phyloP scores from a whole-genome alignment of 805 yeast genomes.

The Vanderwaltozyma yarrowii region DNA sequence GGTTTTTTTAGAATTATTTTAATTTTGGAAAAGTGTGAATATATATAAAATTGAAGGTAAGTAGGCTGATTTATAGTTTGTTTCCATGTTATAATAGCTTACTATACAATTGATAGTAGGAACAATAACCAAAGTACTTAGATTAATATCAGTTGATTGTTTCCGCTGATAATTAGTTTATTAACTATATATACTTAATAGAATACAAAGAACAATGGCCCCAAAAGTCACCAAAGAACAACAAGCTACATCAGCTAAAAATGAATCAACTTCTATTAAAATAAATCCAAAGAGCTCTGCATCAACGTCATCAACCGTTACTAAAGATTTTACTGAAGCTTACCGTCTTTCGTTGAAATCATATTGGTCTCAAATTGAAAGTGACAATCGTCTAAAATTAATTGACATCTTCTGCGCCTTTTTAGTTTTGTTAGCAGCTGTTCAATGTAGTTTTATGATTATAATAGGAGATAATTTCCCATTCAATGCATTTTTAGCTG shows the following conservation, averaged over 20 bases:
- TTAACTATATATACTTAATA: no score
- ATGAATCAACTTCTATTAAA: neutral
- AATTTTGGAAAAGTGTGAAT: no score
- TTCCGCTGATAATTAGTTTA: no score
- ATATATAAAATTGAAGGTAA: no score
- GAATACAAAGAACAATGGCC: no score
- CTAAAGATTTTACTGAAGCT: constrained; percentile 23
- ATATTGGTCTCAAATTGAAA: constrained; percentile 22
- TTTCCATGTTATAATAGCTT: no score
- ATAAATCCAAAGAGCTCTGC: neutral
- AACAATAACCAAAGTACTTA: no score
- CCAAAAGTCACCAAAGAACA: no score
- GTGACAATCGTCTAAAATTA: constrained; percentile 41
- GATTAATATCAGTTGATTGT: no score
- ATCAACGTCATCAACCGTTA: constrained; percentile 3
- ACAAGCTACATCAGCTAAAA: neutral
- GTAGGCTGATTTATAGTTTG: no score
- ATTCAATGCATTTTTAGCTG: constrained; percentile 92
- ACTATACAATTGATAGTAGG: no score
- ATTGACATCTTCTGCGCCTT: constrained; percentile 73
- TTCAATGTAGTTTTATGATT: constrained; percentile 71
- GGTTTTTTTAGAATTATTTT: no score
- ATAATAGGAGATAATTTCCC: constrained; percentile 80
- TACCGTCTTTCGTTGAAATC: constrained; percentile 14
- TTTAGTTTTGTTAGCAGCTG: constrained; percentile 59